Evolutionary conservation across 495 filamentous ascomycete genomes (phyloP), one percentile per base, ranked within the genome.

Genomic region (Tuber magnatum): DNA sequence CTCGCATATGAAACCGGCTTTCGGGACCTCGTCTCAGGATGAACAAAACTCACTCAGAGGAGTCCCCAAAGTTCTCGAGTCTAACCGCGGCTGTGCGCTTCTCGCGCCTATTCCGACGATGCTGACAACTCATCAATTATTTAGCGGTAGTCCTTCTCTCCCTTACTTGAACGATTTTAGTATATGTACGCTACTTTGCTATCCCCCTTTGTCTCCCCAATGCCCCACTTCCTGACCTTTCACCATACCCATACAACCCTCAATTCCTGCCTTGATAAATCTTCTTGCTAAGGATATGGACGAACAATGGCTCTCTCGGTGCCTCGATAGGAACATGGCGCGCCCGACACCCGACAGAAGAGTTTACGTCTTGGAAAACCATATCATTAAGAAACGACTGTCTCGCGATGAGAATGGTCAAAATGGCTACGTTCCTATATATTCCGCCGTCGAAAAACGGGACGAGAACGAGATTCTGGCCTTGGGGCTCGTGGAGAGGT

Each of bases 391-490:
- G 69, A 75, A 73, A 14, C 74, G 69, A 44, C 28, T 75, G 22
- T 40, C 32, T 10, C 39, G 4, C 16, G 32, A 61, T 35, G 74
- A 75, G 39, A 40, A 35, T 3, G 74, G 74, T 7, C 32, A 51
- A 28, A 35, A 40, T 22, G 74, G 74, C 8, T 73, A 73, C 56
- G 28, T 73, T 4, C 74, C 74, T 14, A 71, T 51, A 35, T 73
- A 44, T 56, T 24, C 68, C 40, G 56, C 74, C 12, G 69, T 75
- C 70, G 32, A 72, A 43, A 9, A 61, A 12, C 38, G 74, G 39
- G 74, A 75, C 69, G 74, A 75, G 28, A 75, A 75, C 16, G 74
- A 75, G 46, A 46, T 75, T 48, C 70, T 73, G 8, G 74, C 74
- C 24, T n/a, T 75, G 40, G 40, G 73, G 40, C 69, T 73, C 16